Percentiles rank a stretch among this genome's conserved stretches.
Conservation (phyloP, 768 basidiomycete genomes). For the Phylloporus arenicola region DNA sequence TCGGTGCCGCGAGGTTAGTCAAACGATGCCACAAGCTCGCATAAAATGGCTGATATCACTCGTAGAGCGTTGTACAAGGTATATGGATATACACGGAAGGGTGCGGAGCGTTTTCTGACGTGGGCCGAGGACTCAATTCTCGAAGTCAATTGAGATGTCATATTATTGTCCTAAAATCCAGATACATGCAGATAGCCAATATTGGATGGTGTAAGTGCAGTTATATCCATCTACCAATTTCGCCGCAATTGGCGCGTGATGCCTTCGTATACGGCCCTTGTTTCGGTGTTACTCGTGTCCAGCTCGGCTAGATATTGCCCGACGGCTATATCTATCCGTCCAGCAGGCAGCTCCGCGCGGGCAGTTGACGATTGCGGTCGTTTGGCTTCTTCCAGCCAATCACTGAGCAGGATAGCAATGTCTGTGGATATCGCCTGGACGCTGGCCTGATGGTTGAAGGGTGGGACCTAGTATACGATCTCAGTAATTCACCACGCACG, state of each 20-base stretch:
- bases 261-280: conserved; percentile 59
- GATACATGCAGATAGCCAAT: conserved; percentile 16
- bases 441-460: conserved; percentile 76
- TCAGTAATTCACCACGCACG: conserved; percentile 1
- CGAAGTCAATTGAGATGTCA: conserved; percentile 51
- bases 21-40: not conserved
- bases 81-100: conserved; percentile 55
- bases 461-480: conserved; percentile 52
- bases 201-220: conserved; percentile 1
- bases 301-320: conserved; percentile 72
- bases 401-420: conserved; percentile 71
- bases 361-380: conserved; percentile 62
- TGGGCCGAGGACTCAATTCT: conserved; percentile 78
- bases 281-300: conserved; percentile 55
- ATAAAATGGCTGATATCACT: conserved; percentile 8
- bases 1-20: conserved; percentile 59
- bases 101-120: conserved; percentile 55
- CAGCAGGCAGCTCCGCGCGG: conserved; percentile 69
- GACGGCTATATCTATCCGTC: conserved; percentile 65
- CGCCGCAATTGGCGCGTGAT: conserved; percentile 66
- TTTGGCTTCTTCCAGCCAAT: conserved; percentile 77
- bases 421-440: conserved; percentile 78
- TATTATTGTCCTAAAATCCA: conserved; percentile 9
- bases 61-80: conserved; percentile 66
- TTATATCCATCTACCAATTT: conserved; percentile 51